Conservation (phyloP, 768 basidiomycete genomes). For the Pleurotus eryngii region DNA sequence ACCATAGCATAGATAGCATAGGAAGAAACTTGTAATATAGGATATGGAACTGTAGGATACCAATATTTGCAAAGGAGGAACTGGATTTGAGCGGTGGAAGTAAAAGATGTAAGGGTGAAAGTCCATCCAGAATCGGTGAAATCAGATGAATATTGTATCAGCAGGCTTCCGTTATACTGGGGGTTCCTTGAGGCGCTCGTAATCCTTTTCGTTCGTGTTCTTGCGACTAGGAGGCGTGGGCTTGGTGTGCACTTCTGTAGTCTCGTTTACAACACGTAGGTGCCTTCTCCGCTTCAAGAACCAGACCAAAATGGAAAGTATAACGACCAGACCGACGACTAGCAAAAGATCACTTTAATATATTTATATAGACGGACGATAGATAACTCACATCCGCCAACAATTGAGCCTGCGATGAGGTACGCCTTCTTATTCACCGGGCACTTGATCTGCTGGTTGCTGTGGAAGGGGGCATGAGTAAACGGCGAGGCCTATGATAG, state of each 20-base stretch:
- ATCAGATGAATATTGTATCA: neutral
- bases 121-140: no score
- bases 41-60: no score
- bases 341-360: neutral
- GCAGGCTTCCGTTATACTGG: neutral
- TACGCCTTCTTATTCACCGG: neutral
- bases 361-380: neutral
- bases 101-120: no score
- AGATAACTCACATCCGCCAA: neutral
- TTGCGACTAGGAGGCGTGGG: constrained; percentile 4
- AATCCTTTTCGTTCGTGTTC: constrained; percentile 4
- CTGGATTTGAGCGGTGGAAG: no score
- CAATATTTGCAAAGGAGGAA: no score
- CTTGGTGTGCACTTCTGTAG: neutral
- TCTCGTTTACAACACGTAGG: neutral
- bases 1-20: no score
- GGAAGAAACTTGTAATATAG: no score
- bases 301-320: neutral
- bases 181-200: neutral
- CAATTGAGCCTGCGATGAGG: constrained; percentile 1
- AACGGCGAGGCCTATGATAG: neutral
- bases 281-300: neutral
- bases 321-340: neutral
- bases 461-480: neutral
- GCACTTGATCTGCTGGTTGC: neutral